Evolutionary conservation across 2,329 filamentous ascomycete species (phyloP).

Genomic region (Curvularia sp.): DNA sequence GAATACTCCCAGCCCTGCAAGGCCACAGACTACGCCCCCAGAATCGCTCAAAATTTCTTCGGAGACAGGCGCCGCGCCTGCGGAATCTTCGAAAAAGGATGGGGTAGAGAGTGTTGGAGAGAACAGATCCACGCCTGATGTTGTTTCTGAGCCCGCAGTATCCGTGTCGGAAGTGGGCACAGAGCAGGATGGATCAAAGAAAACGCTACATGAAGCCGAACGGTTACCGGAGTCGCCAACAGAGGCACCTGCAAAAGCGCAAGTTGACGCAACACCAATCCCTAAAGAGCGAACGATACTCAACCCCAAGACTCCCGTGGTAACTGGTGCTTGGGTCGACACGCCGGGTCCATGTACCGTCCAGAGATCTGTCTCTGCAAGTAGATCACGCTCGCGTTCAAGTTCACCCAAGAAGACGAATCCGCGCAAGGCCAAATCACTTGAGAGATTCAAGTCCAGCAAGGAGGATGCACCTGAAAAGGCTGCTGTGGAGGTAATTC

Average conservation of each 20-base stretch:
- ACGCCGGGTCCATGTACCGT: constrained; percentile 50
- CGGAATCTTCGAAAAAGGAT: constrained; percentile 4
- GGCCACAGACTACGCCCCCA: constrained; percentile 33
- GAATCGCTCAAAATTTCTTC: constrained; percentile 25
- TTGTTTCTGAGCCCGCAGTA: constrained; percentile 7
- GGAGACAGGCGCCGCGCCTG: constrained; percentile 20
- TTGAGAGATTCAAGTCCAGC: constrained; percentile 13
- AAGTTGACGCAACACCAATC: constrained; percentile 40
- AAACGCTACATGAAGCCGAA: constrained; percentile 9
- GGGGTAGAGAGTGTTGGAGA: constrained; percentile 4
- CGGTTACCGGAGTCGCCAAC: constrained; percentile 9
- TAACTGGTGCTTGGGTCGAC: constrained; percentile 58
- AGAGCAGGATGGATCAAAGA: constrained; percentile 16
- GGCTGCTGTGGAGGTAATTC: constrained; percentile 9
- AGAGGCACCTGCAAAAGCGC: constrained; percentile 8
- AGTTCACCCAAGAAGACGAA: constrained; percentile 27
- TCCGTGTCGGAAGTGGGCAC: constrained; percentile 1
- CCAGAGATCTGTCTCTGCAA: constrained; percentile 18
- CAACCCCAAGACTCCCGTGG: constrained; percentile 53
- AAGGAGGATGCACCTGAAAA: constrained; percentile 10
- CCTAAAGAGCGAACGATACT: constrained; percentile 31
- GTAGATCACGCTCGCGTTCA: constrained; percentile 25
- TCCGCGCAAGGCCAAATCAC: constrained; percentile 21
- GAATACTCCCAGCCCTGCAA: constrained; percentile 54
- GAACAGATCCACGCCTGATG: constrained; percentile 9